These are phyloP conservation scores for Sugiyamaella pinicola DNA, from an alignment of 1,139 yeast genomes.

Conservation along the genomic window DNA sequence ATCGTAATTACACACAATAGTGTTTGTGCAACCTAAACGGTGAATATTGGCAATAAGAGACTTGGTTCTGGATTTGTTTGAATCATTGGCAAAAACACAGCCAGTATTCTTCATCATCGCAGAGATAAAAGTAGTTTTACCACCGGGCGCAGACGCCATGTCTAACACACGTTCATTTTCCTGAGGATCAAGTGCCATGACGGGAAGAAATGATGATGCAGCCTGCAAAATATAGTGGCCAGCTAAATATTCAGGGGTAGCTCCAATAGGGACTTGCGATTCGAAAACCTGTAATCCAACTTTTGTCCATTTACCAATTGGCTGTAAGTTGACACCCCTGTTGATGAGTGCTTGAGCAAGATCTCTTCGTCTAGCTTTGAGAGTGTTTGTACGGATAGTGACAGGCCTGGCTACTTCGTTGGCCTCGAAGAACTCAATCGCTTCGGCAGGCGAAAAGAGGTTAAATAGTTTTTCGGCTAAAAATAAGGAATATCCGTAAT, in stretches of 20 bases:
- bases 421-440: conserved; percentile 97
- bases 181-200: conserved; percentile 95
- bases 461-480: conserved; percentile 92
- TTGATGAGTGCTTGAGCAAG: conserved; percentile 92
- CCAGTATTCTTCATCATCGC: conserved; percentile 99
- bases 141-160: conserved; percentile 99
- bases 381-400: conserved; percentile 94
- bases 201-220: conserved; percentile 96
- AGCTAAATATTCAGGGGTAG: conserved; percentile 97
- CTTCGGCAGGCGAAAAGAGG: conserved; percentile 91
- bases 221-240: conserved; percentile 98
- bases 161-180: conserved; percentile 93
- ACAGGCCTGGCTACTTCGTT: conserved; percentile 96
- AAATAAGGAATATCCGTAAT: conserved; percentile 95
- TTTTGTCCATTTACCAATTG: conserved; percentile 97
- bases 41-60: conserved; percentile 96
- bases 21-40: conserved; percentile 93
- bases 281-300: conserved; percentile 97
- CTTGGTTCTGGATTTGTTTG: conserved; percentile 94
- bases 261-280: conserved; percentile 98
- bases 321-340: conserved; percentile 96
- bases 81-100: conserved; percentile 94
- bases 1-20: conserved; percentile 95
- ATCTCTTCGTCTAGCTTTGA: conserved; percentile 92
- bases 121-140: conserved; percentile 93